Base-by-base conservation (phyloP, 2,329 filamentous ascomycete genomes). In the Trichophyton schoenleinii region DNA sequence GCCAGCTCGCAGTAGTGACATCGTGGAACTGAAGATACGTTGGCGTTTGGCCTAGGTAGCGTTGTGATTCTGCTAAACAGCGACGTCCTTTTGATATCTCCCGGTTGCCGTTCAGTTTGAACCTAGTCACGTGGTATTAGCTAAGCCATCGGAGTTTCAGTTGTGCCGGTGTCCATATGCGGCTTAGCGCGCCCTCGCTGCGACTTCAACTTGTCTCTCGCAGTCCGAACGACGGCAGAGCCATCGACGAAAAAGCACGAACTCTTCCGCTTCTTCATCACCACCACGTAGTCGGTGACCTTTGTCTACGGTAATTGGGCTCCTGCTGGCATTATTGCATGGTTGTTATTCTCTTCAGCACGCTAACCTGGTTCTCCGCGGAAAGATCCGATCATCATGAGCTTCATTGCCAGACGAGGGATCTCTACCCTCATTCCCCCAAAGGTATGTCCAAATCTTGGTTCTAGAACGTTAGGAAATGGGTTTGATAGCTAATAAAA, bases 381-480 rank as follows among this genome's bases (percentile, higher is more conserved):
- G 11, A 28, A 13, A 55, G 52, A 55, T 55, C 57, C 57, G 36
- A 70, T 76, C 83, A 89, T 80, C 79, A 96, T 96, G 91, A 96
- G 90, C 83, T 94, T 86, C 85, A 83, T 95, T 74, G 84, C 86
- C 74, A 89, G 88, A 80, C 87, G 91, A 80, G 88, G 85, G 83
- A 87, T 96, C 75, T 97, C 94, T 76, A 96, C 95, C 83, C 87
- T 99, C 78, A 96, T 99, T 73, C 95, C 95, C 71, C 94, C 95
- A 74, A 99, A 99, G 91, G 92, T 96, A 81, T 70, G 81, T 41
- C 63, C 57, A 28, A 28, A 58, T 60, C 48, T 52, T 15, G 25
- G 42, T 53, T 64, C 61, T 49, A 65, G 59, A 60, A 63, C 63
- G 62, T 62, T 53, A 60, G 64, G 57, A 61, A 64, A 52, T 58